phyloP scores from a whole-genome alignment of 2,329 filamentous ascomycete species.

The Penicillium sp. region DNA sequence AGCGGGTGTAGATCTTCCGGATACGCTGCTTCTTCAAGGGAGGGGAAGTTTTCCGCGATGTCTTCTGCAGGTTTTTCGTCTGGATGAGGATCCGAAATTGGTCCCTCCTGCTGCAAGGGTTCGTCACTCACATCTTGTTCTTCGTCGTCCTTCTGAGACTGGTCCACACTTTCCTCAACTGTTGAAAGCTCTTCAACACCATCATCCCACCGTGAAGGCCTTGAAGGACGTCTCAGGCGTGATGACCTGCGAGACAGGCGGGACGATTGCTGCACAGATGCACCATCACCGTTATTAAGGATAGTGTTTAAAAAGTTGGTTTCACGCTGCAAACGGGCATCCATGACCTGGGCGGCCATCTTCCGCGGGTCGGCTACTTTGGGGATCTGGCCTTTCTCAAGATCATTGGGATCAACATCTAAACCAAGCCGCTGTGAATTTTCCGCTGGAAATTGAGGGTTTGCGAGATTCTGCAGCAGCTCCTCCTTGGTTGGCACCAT shows the following conservation, averaged over 20 bases:
- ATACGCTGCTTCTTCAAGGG: constrained; percentile 29
- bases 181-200: constrained; percentile 20
- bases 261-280: constrained; percentile 14
- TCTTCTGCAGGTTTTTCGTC: constrained; percentile 14
- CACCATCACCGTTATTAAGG: constrained; percentile 26
- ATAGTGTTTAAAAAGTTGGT: constrained; percentile 36
- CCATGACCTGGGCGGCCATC: constrained; percentile 44
- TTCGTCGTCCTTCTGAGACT: constrained; percentile 14
- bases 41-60: constrained; percentile 17
- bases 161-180: constrained; percentile 21
- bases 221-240: constrained; percentile 20
- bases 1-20: constrained; percentile 45
- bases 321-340: constrained; percentile 39
- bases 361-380: constrained; percentile 35
- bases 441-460: constrained; percentile 28
- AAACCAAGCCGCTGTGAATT: constrained; percentile 32
- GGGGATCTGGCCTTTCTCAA: constrained; percentile 42
- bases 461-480: constrained; percentile 27
- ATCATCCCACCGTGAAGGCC: constrained; percentile 11
- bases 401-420: constrained; percentile 40
- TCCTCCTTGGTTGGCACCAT: constrained; percentile 49
- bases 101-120: constrained; percentile 19
- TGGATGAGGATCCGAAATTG: constrained; percentile 12
- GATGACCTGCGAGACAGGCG: constrained; percentile 22
- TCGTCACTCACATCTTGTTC: constrained; percentile 19